phyloP scores from a whole-genome alignment of 1,284 basidiomycete genomes.

The Pholiota adiposa region DNA sequence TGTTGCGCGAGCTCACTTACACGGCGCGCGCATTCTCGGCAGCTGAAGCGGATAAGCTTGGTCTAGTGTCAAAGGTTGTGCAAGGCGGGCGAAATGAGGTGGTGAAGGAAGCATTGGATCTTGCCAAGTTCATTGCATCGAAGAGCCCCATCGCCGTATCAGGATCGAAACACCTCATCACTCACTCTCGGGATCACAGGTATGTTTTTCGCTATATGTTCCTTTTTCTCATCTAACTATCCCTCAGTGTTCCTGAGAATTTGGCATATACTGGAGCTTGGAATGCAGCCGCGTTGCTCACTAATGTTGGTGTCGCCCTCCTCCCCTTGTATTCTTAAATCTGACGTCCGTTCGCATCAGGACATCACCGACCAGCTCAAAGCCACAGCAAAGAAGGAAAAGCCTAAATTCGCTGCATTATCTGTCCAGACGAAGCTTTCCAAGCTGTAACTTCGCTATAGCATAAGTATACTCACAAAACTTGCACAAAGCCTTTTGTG shows the following conservation, averaged over 20 bases:
- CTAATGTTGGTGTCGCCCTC: conserved; percentile 49
- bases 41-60: conserved; percentile 72
- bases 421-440: conserved; percentile 18
- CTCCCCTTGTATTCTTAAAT: neutral
- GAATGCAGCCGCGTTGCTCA: conserved; percentile 77
- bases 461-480: too few relatives aligned
- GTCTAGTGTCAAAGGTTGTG: conserved; percentile 80
- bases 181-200: conserved; percentile 80
- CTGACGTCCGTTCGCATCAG: conserved; percentile 20
- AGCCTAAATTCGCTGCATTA: conserved; percentile 35
- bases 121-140: conserved; percentile 69
- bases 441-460: conserved; percentile 8
- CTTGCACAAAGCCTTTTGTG: too few relatives aligned
- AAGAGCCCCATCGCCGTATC: conserved; percentile 86
- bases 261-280: conserved; percentile 80
- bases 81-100: conserved; percentile 66
- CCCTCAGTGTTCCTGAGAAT: conserved; percentile 72
- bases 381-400: conserved; percentile 32
- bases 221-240: neutral
- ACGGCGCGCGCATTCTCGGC: conserved; percentile 78
- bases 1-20: conserved; percentile 82
- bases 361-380: conserved; percentile 38
- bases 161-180: conserved; percentile 80
- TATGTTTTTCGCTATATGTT: conserved; percentile 37
- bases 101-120: conserved; percentile 61